These are phyloP conservation scores for Prunus mira DNA, from an alignment of 306 rosid genomes.

Conservation along the genomic window DNA sequence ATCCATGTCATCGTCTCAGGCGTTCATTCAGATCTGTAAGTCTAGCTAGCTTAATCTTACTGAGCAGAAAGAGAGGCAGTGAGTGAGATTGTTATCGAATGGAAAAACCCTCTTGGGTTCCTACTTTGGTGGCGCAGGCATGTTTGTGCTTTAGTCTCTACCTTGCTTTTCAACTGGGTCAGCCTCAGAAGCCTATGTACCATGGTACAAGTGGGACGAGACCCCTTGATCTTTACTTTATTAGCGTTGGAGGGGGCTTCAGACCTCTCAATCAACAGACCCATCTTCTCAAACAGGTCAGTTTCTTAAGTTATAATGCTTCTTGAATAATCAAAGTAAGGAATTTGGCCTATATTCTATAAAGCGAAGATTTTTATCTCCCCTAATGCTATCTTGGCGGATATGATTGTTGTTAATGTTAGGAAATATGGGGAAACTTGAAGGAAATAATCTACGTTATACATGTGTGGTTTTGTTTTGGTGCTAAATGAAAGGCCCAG, in stretches of 20 bases:
- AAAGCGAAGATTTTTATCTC: background rate
- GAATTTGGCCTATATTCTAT: background rate
- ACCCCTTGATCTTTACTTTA: slow-evolving; percentile 41
- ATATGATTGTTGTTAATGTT: background rate
- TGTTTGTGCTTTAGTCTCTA: slow-evolving; percentile 53
- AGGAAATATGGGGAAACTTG: background rate
- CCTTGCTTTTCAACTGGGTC: slow-evolving; percentile 53
- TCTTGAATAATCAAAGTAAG: background rate
- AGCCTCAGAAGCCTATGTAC: slow-evolving; percentile 21
- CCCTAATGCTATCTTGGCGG: background rate
- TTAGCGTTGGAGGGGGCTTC: slow-evolving; percentile 59
- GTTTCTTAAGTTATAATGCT: background rate
- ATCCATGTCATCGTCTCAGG: background rate
- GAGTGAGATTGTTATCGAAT: slow-evolving; percentile 11
- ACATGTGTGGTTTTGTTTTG: too few relatives aligned
- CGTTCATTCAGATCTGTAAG: background rate
- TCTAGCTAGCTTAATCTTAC: background rate
- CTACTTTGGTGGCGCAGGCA: slow-evolving; percentile 46
- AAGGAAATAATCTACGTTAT: background rate
- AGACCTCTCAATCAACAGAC: slow-evolving; percentile 46
- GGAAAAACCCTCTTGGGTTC: slow-evolving; percentile 46
- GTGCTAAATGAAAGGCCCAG: too few relatives aligned
- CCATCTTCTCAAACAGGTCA: slow-evolving; percentile 48
- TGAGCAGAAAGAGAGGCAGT: background rate
- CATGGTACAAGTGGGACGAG: slow-evolving; percentile 13